Evolutionary conservation across 345 rosid species (phyloP).

Genomic region (Dovyalis caffra): DNA sequence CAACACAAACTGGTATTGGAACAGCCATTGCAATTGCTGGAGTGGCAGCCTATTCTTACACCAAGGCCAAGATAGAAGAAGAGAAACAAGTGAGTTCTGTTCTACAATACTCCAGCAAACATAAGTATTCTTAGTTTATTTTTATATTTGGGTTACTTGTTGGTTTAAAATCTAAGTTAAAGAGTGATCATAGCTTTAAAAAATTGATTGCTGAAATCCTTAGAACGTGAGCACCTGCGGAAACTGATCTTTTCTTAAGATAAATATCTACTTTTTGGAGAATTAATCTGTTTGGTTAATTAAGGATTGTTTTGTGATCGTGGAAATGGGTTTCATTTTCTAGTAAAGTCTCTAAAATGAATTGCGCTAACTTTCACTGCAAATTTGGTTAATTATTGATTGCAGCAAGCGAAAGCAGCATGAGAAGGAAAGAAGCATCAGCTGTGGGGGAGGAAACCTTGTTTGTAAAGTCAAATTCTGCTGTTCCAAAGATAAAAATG

Average conservation of each 20-base stretch:
- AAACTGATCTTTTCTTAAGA: neutral
- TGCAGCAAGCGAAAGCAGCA: constrained; percentile 58
- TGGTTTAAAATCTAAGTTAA: neutral
- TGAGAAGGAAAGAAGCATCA: constrained; percentile 28
- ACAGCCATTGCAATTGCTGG: constrained; percentile 85
- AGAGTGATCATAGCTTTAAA: neutral
- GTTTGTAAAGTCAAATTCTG: constrained; percentile 29
- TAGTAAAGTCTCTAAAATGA: neutral
- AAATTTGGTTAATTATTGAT: constrained; percentile 11
- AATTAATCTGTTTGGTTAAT: neutral
- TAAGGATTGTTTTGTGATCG: neutral
- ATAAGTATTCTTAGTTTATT: neutral
- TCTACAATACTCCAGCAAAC: neutral
- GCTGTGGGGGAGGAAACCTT: constrained; percentile 12
- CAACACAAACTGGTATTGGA: constrained; percentile 90
- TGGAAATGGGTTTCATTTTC: neutral
- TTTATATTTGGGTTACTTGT: neutral
- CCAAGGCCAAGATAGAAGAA: constrained; percentile 92
- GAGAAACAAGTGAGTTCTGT: constrained; percentile 67
- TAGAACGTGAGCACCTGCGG: neutral
- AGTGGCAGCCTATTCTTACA: constrained; percentile 76
- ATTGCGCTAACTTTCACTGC: neutral
- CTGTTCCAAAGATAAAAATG: constrained; percentile 21
- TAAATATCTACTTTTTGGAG: neutral
- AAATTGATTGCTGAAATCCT: neutral